Base-by-base conservation (phyloP, 2,329 filamentous ascomycete genomes). In the Rhynchosporium agropyri region DNA sequence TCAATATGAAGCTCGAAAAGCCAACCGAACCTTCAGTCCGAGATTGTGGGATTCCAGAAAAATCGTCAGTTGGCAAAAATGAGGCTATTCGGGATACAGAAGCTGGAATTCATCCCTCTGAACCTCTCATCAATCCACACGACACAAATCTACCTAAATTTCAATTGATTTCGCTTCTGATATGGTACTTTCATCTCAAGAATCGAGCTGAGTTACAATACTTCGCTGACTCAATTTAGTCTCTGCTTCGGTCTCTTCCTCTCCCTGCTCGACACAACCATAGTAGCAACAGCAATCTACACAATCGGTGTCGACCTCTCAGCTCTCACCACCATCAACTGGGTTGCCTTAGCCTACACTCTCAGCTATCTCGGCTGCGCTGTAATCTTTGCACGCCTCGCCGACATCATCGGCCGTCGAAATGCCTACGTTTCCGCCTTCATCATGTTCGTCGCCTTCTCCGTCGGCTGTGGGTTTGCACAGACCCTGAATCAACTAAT, bases 181-280 rank as follows among this genome's bases (percentile, higher is more conserved):
- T 61, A 29, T 61, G 48, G 59, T 61, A 61, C 15, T 31, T 56
- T 4, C 31, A 3, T 9, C 26, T 4, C 38, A 28, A 6, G 26
- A 9, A 6, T 38, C 26, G 2, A 13, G n/a, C 28, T 1, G 2
- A 58, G 42, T n/a, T 8, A 3, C 5, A n/a, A n/a, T 5, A n/a
- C 20, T 4, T 6, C 5, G 13, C 13, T 38, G 2, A 50, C 12
- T 1, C 50, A 38, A n/a, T 3, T 13, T 26, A 63, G 61, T 20
- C 28, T 84, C 13, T 79, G 77, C 26, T 73, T 81, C 5, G 84
- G 83, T 3, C 77, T 87, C 0, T 83, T 85, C 59, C 77, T 87
- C 54, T 82, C 84, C 33, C 79, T 85, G 68, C 72, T 86, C n/a
- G 84, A 87, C 71, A 80, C 81, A 1, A 84, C 84, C 3, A 86